Percentiles rank a stretch among this genome's conserved stretches.
phyloP scores from a whole-genome alignment of 1,284 basidiomycete genomes.

The Megacollybia platyphylla region DNA sequence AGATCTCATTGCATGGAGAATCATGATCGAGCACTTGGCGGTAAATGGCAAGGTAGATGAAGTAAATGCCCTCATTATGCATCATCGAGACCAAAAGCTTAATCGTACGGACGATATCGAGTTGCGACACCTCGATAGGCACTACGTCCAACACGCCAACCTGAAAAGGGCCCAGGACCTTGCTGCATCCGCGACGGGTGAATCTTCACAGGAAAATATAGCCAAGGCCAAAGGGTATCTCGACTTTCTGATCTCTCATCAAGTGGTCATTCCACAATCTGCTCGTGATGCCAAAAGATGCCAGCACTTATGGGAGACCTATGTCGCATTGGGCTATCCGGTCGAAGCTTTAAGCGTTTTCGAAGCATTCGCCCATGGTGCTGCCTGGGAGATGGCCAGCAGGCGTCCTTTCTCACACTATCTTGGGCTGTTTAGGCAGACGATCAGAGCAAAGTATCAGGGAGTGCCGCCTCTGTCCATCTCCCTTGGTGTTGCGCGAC shows the following conservation, averaged over 20 bases:
- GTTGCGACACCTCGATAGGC: constrained; percentile 16
- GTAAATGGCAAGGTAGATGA: constrained; percentile 32
- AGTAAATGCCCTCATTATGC: constrained; percentile 38
- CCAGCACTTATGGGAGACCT: not conserved
- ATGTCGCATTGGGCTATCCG: not conserved
- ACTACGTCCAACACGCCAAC: not conserved
- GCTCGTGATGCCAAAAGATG: not conserved
- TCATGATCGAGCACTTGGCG: constrained; percentile 43
- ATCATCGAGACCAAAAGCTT: constrained; percentile 17
- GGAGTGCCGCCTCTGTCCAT: not conserved
- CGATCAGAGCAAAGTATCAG: not conserved
- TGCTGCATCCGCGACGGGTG: not conserved
- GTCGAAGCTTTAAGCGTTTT: not conserved
- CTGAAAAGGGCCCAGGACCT: not conserved
- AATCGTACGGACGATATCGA: constrained; percentile 20
- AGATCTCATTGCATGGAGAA: constrained; percentile 32
- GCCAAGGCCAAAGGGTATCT: not conserved
- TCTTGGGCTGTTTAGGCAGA: not conserved
- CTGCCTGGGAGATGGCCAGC: not conserved
- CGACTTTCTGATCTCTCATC: not conserved
- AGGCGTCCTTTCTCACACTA: not conserved
- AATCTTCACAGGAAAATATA: not conserved
- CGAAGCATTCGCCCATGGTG: not conserved
- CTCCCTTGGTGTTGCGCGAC: not conserved
- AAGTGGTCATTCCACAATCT: not conserved